Conservation (phyloP, 2,329 filamentous ascomycete genomes). For the Penicillium occitanis region DNA sequence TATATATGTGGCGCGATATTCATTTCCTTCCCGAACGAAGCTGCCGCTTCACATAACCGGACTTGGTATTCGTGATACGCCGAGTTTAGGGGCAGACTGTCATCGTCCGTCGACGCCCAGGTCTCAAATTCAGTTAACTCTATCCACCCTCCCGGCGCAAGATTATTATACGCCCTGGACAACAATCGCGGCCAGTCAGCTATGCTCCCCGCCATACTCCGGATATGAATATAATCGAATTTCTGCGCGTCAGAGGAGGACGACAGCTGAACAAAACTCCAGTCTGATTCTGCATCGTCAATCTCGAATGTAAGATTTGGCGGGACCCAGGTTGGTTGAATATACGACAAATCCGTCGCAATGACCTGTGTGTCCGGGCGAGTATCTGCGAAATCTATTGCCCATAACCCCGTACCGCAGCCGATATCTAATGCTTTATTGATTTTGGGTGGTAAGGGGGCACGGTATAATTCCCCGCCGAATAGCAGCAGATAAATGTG, state of each 20-base stretch:
- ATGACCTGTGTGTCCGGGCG: slow-evolving; percentile 22
- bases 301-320: slow-evolving; percentile 24
- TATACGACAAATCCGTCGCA: slow-evolving; percentile 27
- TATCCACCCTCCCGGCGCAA: slow-evolving; percentile 33
- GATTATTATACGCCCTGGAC: slow-evolving; percentile 28
- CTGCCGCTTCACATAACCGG: slow-evolving; percentile 26
- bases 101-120: slow-evolving; percentile 32
- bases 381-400: slow-evolving; percentile 23
- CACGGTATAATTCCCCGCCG: slow-evolving; percentile 20
- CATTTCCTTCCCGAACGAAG: slow-evolving; percentile 29
- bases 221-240: slow-evolving; percentile 34
- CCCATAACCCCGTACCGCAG: slow-evolving; percentile 22
- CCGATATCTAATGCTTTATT: slow-evolving; percentile 19
- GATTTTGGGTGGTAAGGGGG: slow-evolving; percentile 14
- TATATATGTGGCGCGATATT: slow-evolving; percentile 35
- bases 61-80: slow-evolving; percentile 26
- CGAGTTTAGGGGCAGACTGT: slow-evolving; percentile 27
- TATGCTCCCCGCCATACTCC: slow-evolving; percentile 32
- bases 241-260: neutral
- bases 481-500: slow-evolving; percentile 21
- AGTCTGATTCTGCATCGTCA: slow-evolving; percentile 30
- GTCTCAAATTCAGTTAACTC: slow-evolving; percentile 33
- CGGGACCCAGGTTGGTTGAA: slow-evolving; percentile 23
- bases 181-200: slow-evolving; percentile 31
- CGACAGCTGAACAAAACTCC: slow-evolving; percentile 26